Conservation (phyloP, 179 eudicot species). For the Gypsophila paniculata region DNA sequence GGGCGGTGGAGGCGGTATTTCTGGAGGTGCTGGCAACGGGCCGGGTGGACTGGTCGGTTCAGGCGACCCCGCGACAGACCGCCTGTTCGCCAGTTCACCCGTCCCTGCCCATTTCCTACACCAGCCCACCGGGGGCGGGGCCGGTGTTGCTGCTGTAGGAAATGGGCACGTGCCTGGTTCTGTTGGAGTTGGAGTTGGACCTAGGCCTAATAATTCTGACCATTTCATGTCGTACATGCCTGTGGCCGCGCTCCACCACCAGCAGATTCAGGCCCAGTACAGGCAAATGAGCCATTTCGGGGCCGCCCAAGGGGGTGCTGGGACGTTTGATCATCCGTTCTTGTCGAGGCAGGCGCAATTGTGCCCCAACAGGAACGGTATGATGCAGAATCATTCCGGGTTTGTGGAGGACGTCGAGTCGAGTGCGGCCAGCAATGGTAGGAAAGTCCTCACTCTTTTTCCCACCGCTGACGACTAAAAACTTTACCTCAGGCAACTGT, state of each 20-base stretch:
- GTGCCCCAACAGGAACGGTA: constrained; percentile 34
- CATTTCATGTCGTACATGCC: constrained; percentile 63
- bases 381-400: constrained; percentile 36
- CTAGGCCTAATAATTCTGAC: constrained; percentile 43
- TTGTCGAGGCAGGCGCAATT: constrained; percentile 53
- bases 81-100: constrained; percentile 73
- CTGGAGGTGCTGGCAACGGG: constrained; percentile 32
- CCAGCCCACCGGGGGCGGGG: constrained; percentile 19
- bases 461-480: constrained; percentile 73
- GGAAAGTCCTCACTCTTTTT: constrained; percentile 78
- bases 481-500: not conserved
- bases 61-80: constrained; percentile 69
- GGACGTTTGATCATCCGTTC: constrained; percentile 47
- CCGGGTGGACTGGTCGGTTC: constrained; percentile 27
- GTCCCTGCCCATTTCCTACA: constrained; percentile 55
- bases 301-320: constrained; percentile 38
- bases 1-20: constrained; percentile 24
- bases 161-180: constrained; percentile 6
- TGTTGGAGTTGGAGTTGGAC: constrained; percentile 32
- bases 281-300: constrained; percentile 66
- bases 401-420: constrained; percentile 80
- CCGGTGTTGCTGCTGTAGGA: constrained; percentile 15
- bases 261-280: constrained; percentile 41
- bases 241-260: constrained; percentile 57
- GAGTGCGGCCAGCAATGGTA: constrained; percentile 43